Conservation (phyloP, 179 eudicot species). For the Heliamphora pulchella region DNA sequence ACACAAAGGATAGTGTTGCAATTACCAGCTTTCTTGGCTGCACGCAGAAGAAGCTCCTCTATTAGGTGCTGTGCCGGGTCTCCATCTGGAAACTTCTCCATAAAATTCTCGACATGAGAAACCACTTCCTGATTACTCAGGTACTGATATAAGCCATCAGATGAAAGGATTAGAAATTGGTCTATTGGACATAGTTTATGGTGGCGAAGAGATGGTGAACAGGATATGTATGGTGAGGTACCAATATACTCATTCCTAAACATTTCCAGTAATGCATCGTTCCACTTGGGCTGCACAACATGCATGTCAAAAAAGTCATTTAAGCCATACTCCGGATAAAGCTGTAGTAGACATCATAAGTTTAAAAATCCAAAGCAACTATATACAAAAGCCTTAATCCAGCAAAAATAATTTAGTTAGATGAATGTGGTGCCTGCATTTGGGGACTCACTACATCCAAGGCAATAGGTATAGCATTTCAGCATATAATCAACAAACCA, state of each 20-base stretch:
- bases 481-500: not conserved
- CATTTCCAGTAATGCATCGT: constrained; percentile 80
- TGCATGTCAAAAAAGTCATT: constrained; percentile 14
- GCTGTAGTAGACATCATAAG: not conserved
- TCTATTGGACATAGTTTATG: constrained; percentile 74
- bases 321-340: not conserved
- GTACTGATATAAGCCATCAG: constrained; percentile 93
- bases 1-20: no score
- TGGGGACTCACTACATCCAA: no score
- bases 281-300: constrained; percentile 74
- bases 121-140: constrained; percentile 87
- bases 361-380: no score
- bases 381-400: no score
- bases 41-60: constrained; percentile 92
- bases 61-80: constrained; percentile 98
- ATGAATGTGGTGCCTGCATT: not conserved
- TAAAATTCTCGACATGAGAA: constrained; percentile 66
- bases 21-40: constrained; percentile 98
- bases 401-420: no score
- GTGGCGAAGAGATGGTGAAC: constrained; percentile 81
- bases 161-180: constrained; percentile 90
- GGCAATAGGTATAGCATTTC: no score
- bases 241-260: constrained; percentile 96
- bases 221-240: constrained; percentile 73
- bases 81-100: constrained; percentile 91